Percentiles rank a stretch among this genome's conserved stretches.
Conservation (phyloP, 2,329 filamentous ascomycete genomes). For the Talaromyces atroroseus region DNA sequence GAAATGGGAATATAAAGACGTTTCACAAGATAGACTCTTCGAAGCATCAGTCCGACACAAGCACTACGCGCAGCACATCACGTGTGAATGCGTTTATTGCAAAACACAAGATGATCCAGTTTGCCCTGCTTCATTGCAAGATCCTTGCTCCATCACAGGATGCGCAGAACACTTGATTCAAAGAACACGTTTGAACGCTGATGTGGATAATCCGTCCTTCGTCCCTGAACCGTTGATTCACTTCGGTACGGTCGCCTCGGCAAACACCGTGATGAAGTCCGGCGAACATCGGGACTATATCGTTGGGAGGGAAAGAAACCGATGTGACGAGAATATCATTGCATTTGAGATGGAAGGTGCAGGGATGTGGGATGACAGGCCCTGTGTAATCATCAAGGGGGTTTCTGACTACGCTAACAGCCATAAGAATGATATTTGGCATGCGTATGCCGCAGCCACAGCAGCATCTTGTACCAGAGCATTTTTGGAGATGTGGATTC, state of each 20-base stretch:
- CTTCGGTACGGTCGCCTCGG: conserved; percentile 7
- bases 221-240: neutral
- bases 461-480: conserved; percentile 13
- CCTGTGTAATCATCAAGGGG: conserved; percentile 13
- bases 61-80: neutral
- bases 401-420: conserved; percentile 16
- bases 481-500: conserved; percentile 9
- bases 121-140: neutral
- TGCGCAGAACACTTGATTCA: neutral
- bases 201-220: neutral
- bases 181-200: neutral
- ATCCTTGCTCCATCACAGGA: neutral
- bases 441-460: conserved; percentile 14
- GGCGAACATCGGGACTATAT: conserved; percentile 5
- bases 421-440: conserved; percentile 17
- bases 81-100: neutral
- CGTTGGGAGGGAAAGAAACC: neutral
- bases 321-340: neutral
- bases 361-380: conserved; percentile 9
- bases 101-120: neutral
- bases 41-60: neutral
- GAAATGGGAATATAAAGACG: neutral
- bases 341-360: conserved; percentile 12
- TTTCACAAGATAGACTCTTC: conserved; percentile 1
- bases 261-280: conserved; percentile 5